Percentiles rank a stretch among this genome's conserved stretches.
Conservation (phyloP, 192 early-diverging fungal species). For the Coemansia sp. region DNA sequence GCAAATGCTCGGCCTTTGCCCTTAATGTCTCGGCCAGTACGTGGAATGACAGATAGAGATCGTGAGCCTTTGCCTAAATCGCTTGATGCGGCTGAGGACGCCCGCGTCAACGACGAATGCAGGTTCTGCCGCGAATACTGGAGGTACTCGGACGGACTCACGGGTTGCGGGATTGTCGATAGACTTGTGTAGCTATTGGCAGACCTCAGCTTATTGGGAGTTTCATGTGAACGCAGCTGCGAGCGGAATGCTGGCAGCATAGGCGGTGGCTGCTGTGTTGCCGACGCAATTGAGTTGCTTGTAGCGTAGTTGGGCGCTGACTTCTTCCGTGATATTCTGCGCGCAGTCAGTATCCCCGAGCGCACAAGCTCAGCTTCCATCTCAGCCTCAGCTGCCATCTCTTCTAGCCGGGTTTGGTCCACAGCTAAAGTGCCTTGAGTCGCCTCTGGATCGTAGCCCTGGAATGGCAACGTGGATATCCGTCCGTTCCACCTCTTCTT, state of each 20-base stretch:
- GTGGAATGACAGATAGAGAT: not conserved
- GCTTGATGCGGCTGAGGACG: constrained; percentile 10
- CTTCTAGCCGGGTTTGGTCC: constrained; percentile 25
- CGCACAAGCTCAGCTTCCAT: constrained; percentile 47
- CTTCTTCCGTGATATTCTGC: constrained; percentile 20
- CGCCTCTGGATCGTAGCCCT: constrained; percentile 37
- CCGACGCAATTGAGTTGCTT: not conserved
- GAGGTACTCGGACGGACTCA: constrained; percentile 47
- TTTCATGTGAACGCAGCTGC: not conserved
- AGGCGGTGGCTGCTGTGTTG: constrained; percentile 11
- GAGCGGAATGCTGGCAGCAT: constrained; percentile 35
- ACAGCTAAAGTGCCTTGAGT: constrained; percentile 17
- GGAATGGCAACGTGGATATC: constrained; percentile 43
- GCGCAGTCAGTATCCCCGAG: constrained; percentile 39
- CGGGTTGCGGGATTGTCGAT: constrained; percentile 33
- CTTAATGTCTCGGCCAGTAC: constrained; percentile 23
- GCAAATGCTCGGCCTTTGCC: constrained; percentile 42
- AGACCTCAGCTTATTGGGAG: constrained; percentile 26
- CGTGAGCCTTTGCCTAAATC: constrained; percentile 7
- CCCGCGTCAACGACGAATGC: constrained; percentile 33
- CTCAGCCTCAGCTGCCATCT: constrained; percentile 46
- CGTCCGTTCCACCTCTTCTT: constrained; percentile 46
- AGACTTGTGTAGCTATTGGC: constrained; percentile 33
- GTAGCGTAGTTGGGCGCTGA: constrained; percentile 11
- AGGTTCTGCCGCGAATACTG: constrained; percentile 47